A percentile compares a stretch with the other conserved stretches of the same genome.
phyloP scores from a whole-genome alignment of 768 basidiomycete species.

The Vararia minispora region DNA sequence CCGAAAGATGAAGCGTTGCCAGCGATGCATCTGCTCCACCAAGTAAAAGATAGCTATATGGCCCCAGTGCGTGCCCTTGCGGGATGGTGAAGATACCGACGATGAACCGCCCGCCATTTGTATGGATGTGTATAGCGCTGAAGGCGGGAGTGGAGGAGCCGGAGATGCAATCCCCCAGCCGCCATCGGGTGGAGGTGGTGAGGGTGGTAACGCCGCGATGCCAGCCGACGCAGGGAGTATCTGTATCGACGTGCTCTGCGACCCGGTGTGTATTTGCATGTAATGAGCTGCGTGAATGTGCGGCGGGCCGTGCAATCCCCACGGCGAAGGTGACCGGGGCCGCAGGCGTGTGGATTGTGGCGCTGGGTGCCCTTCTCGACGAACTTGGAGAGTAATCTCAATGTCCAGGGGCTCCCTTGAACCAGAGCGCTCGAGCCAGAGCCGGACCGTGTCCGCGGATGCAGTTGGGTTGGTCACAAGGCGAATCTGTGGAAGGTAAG shows the following conservation, averaged over 20 bases:
- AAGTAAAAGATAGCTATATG: conserved; percentile 73
- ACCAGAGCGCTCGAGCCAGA: conserved; percentile 78
- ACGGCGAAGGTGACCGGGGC: conserved; percentile 14
- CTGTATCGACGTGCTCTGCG: conserved; percentile 12
- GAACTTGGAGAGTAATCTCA: conserved; percentile 61
- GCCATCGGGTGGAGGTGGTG: conserved; percentile 12
- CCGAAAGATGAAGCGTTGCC: conserved; percentile 72
- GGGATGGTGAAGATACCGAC: no score
- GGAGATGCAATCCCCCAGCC: conserved; percentile 9
- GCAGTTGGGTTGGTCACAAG: conserved; percentile 58
- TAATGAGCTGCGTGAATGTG: conserved; percentile 14
- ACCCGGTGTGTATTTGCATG: conserved; percentile 13
- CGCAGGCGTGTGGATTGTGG: conserved; percentile 6
- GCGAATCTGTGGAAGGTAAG: conserved; percentile 65
- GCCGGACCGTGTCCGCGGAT: conserved; percentile 67
- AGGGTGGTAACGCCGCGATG: conserved; percentile 12
- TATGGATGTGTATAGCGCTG: conserved; percentile 16
- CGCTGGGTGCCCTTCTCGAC: conserved; percentile 11
- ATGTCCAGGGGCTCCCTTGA: conserved; percentile 62
- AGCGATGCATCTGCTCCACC: conserved; percentile 70
- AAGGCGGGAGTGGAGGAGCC: conserved; percentile 10
- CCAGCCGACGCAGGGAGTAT: conserved; percentile 12
- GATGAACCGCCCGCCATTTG: no score
- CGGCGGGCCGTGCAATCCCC: conserved; percentile 15
- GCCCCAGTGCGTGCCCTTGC: conserved; percentile 59